Evolutionary conservation across 768 basidiomycete species (phyloP), one percentile per base, ranked within the genome.

Genomic region (Suillus hirtellus): DNA sequence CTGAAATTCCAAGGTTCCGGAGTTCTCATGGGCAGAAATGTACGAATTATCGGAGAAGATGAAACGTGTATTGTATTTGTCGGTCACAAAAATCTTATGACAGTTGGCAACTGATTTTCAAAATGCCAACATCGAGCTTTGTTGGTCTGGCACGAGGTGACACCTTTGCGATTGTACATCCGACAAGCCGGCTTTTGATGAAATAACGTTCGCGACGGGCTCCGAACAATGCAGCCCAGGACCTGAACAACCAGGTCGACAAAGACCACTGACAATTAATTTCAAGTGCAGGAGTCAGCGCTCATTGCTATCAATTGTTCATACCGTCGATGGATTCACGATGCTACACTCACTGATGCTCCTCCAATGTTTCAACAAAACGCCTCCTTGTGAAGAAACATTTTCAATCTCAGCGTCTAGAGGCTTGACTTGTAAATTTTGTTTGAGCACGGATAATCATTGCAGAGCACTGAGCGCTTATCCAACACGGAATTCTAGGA

Each of bases 351-450:
- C 35, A 37, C 35, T 37, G 10, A 8, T 37, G 35, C 10, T 9
- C 35, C 9, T 37, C 9, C 9, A 37, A 37, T 37, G 10, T 37
- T 37, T 37, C 35, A 37, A 37, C 35, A 37, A 2, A 37, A 37
- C 35, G 10, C 35, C 35, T 37, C 2, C 35, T 37, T 37, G 35
- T 37, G 9, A 37, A 37, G 35, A 10, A 37, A 10, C 10, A 8
- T 37, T 31, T 40, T 64, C 3, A 21, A 15, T 3, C 27, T 60
- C n/a, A 47, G 37, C 24, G 24, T 21, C 19, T 31, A 14, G 2
- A 37, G 2, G 12, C 50, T 46, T 34, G 63, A 74, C 75, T 69
- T 65, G 74, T 75, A 52, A 75, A 75, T 54, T 27, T 65, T 58
- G 40, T 49, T 64, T 71, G 74, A 71, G 54, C 37, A 17, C 50